Evolutionary conservation across 805 yeast genomes (phyloP).

Genomic region (Starmerella ratchasimensis): DNA sequence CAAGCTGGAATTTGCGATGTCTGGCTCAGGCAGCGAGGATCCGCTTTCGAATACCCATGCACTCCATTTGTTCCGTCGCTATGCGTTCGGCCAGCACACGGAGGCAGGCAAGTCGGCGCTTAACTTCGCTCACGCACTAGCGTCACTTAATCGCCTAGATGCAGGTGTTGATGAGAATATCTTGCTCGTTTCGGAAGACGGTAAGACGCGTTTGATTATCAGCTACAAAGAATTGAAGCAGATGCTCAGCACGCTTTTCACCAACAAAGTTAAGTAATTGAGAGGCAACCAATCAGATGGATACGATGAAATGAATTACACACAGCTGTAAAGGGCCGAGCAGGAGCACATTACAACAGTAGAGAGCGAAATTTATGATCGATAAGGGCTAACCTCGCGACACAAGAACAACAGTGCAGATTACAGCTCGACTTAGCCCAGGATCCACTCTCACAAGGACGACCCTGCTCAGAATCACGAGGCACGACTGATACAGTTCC

Average conservation of each 20-base stretch:
- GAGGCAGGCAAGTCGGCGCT: slow-evolving; percentile 62
- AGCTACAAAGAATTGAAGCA: slow-evolving; percentile 68
- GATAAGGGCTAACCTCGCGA: too few relatives aligned
- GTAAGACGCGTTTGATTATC: slow-evolving; percentile 69
- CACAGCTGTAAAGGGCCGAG: too few relatives aligned
- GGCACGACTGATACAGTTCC: too few relatives aligned
- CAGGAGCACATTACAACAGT: too few relatives aligned
- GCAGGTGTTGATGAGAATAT: slow-evolving; percentile 80
- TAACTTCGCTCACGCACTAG: slow-evolving; percentile 70
- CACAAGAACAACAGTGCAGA: too few relatives aligned
- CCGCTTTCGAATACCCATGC: slow-evolving; percentile 67
- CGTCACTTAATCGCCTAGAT: slow-evolving; percentile 74
- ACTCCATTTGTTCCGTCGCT: slow-evolving; percentile 63
- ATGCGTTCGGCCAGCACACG: slow-evolving; percentile 72
- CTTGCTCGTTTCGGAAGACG: slow-evolving; percentile 70
- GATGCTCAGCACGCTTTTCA: slow-evolving; percentile 54
- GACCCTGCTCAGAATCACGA: too few relatives aligned
- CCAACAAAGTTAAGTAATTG: slow-evolving; percentile 32
- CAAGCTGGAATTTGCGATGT: slow-evolving; percentile 66
- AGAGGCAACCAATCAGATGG: neutral
- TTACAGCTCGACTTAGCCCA: too few relatives aligned
- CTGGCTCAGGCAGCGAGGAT: slow-evolving; percentile 51
- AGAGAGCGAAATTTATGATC: too few relatives aligned
- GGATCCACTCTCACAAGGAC: too few relatives aligned
- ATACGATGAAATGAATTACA: too few relatives aligned